These are phyloP conservation scores for Cantharellus anzutake DNA, from an alignment of 768 basidiomycete genomes.

Conservation along the genomic window DNA sequence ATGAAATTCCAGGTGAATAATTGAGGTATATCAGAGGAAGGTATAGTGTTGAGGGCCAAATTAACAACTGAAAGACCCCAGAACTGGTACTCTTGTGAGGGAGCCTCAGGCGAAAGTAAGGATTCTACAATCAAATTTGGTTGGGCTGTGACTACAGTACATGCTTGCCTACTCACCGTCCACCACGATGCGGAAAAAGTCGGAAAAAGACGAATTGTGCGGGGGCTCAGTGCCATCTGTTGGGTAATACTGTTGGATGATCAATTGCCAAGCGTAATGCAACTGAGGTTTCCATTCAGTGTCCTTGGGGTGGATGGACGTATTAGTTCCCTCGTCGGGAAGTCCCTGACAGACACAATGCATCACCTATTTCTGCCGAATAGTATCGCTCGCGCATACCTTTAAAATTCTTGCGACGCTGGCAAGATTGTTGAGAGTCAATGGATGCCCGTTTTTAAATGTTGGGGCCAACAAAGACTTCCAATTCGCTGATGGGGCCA, in stretches of 20 bases:
- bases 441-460: slow-evolving; percentile 57
- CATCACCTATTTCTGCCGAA: too few relatives aligned
- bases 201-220: slow-evolving; percentile 52
- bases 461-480: slow-evolving; percentile 39
- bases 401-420: slow-evolving; percentile 62
- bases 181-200: slow-evolving; percentile 80
- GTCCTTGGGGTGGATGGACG: too few relatives aligned
- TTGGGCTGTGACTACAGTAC: background rate
- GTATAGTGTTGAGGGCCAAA: slow-evolving; percentile 50
- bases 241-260: slow-evolving; percentile 58
- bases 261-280: slow-evolving; percentile 78
- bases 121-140: slow-evolving; percentile 36
- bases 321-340: slow-evolving; percentile 24
- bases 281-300: slow-evolving; percentile 68
- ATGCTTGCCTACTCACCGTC: slow-evolving; percentile 43
- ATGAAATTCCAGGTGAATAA: slow-evolving; percentile 91
- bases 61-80: slow-evolving; percentile 93
- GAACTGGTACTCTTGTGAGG: slow-evolving; percentile 62
- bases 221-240: slow-evolving; percentile 17
- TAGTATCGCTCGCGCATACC: slow-evolving; percentile 22
- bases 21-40: slow-evolving; percentile 51
- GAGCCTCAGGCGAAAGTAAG: slow-evolving; percentile 66
- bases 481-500: slow-evolving; percentile 43
- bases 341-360: slow-evolving; percentile 15
- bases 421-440: slow-evolving; percentile 53